Base-by-base conservation (phyloP, 2,329 filamentous ascomycete species). In the Aspergillus sp. region DNA sequence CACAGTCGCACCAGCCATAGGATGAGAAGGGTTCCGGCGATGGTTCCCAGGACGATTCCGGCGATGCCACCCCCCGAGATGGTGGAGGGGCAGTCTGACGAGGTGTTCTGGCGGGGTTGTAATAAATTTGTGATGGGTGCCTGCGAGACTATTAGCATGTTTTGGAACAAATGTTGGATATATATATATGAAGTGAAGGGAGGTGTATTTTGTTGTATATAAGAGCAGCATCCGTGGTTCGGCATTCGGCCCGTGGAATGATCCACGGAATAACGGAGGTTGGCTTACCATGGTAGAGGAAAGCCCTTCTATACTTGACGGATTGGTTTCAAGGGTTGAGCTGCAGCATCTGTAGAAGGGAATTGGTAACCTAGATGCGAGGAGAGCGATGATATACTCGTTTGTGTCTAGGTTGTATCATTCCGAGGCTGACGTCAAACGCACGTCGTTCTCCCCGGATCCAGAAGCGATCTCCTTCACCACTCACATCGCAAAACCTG, bases 21-120 rank as follows among this genome's bases (percentile, higher is more conserved):
- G 5, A 73, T 47, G 4, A 73, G 54, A 2, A 73, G 60, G 0
- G 67, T 69, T 7, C 69, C 72, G 3, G 62, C 67, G 35, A 74
- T 70, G n/a, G 66, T 64, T 10, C 72, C 71, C 46, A 73, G 63
- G 16, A 73, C 70, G 45, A 74, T 73, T 9, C 71, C 72, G 0
- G 70, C 72, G 24, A 74, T 69, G 4, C 55, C 69, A 1, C 72
- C 71, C 14, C 68, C 61, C n/a, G 59, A 63, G 16, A 73, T 63
- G 13, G 57, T 65, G 41, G 55, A 64, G 2, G 67, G 65, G 38
- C 57, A 60, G 26, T 40, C 33, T 8, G 54, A 45, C 4, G 40
- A 42, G 16, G 40, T 20, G n/a, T 45, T 45, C 46, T 66, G 65
- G 11, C 67, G 65, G 2, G 61, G 26, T 22, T 52, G 36, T 19